A percentile compares a stretch with the other conserved stretches of the same genome.
Evolutionary conservation across 2,329 filamentous ascomycete species (phyloP).

Genomic region (Pseudocercospora pini-densiflorae): DNA sequence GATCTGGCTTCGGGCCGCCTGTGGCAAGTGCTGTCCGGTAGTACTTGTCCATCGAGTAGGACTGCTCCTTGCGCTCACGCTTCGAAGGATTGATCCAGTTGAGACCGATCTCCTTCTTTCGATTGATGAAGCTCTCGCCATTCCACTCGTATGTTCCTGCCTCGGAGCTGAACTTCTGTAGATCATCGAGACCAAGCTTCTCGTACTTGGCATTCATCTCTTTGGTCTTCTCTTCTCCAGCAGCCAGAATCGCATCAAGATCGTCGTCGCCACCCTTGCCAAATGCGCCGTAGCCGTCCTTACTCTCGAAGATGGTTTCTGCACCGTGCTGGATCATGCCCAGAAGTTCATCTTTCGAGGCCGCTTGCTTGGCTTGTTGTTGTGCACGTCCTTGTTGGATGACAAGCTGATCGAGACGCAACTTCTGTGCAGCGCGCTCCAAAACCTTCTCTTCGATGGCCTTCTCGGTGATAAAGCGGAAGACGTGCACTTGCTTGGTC

Average conservation of each 20-base stretch:
- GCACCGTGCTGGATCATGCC: constrained; percentile 99
- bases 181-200: constrained; percentile 92
- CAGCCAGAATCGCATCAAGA: constrained; percentile 84
- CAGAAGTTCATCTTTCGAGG: constrained; percentile 93
- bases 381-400: constrained; percentile 97
- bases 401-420: constrained; percentile 93
- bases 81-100: constrained; percentile 99
- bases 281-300: constrained; percentile 66
- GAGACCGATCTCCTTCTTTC: constrained; percentile 83
- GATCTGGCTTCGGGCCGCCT: constrained; percentile 75
- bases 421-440: constrained; percentile 93
- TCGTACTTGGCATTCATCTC: constrained; percentile 93
- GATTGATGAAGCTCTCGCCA: constrained; percentile 89
- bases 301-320: constrained; percentile 85
- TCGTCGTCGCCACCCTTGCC: constrained; percentile 76
- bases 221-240: constrained; percentile 87
- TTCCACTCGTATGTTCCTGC: constrained; percentile 97
- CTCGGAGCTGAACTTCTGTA: constrained; percentile 97
- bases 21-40: constrained; percentile 90
- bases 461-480: constrained; percentile 96
- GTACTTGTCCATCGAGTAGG: constrained; percentile 99
- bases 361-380: constrained; percentile 84
- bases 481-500: constrained; percentile 96
- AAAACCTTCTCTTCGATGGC: constrained; percentile 98
- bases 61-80: constrained; percentile 96